A percentile compares a stretch with the other conserved stretches of the same genome.
Conservation (phyloP, 2,329 filamentous ascomycete species). For the Cercospora beticola region DNA sequence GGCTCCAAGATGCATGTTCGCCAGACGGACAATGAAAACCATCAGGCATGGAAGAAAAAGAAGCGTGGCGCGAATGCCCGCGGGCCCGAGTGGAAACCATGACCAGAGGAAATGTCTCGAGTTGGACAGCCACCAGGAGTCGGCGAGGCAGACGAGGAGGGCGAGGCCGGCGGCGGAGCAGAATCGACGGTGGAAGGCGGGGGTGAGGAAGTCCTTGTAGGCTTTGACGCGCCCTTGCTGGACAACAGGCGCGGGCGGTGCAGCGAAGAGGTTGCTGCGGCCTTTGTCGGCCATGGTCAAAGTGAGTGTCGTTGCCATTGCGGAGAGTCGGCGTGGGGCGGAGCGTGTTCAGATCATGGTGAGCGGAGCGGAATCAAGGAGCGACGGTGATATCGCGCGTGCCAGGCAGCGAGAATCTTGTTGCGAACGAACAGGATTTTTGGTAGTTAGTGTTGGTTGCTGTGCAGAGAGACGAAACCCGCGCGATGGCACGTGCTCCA, state of each 20-base stretch:
- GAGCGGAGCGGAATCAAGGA: neutral
- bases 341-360: neutral
- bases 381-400: neutral
- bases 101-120: slow-evolving; percentile 64
- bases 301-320: neutral
- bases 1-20: slow-evolving; percentile 42
- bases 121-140: slow-evolving; percentile 70
- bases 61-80: slow-evolving; percentile 70
- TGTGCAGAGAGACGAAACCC: slow-evolving; percentile 1
- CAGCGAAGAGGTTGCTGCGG: slow-evolving; percentile 1
- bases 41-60: slow-evolving; percentile 74
- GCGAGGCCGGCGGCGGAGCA: slow-evolving; percentile 71
- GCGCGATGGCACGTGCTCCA: slow-evolving; percentile 3
- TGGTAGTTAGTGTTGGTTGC: neutral
- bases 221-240: slow-evolving; percentile 48
- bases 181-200: slow-evolving; percentile 83
- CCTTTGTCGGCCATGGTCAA: slow-evolving; percentile 5
- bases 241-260: slow-evolving; percentile 40
- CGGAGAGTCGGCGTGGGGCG: neutral
- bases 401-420: neutral
- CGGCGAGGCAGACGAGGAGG: slow-evolving; percentile 68
- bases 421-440: neutral
- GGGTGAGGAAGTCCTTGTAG: slow-evolving; percentile 90
- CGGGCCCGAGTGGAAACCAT: slow-evolving; percentile 78
- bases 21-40: slow-evolving; percentile 80